Conservation (phyloP, 257 asterid species). For the Nicotiana paniculata region DNA sequence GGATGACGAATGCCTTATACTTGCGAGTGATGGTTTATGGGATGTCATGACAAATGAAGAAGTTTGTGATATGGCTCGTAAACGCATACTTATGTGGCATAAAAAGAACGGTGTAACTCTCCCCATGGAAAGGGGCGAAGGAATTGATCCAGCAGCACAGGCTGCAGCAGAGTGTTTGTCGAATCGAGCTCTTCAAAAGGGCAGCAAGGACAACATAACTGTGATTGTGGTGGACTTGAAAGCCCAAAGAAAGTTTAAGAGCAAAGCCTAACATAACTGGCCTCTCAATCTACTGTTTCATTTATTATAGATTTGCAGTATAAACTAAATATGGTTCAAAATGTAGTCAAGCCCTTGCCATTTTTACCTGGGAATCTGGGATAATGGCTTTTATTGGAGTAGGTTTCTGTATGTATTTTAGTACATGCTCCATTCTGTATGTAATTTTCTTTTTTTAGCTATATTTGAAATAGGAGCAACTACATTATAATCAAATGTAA, state of each 20-base stretch:
- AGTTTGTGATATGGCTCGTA: slow-evolving; percentile 80
- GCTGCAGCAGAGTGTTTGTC: slow-evolving; percentile 88
- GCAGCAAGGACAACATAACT: slow-evolving; percentile 85
- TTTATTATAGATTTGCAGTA: background rate
- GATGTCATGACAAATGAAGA: slow-evolving; percentile 89
- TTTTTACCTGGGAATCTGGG: slow-evolving; percentile 28
- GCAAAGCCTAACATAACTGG: slow-evolving; percentile 25
- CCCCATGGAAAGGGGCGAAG: slow-evolving; percentile 57
- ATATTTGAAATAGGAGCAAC: slow-evolving; percentile 23
- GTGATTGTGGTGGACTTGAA: slow-evolving; percentile 82
- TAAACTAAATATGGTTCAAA: slow-evolving; percentile 10
- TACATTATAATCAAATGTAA: slow-evolving; percentile 3
- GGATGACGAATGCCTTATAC: slow-evolving; percentile 75
- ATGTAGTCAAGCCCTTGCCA: slow-evolving; percentile 24
- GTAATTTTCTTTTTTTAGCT: slow-evolving; percentile 18
- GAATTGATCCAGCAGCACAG: slow-evolving; percentile 88
- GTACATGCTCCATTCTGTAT: slow-evolving; percentile 2
- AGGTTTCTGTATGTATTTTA: slow-evolving; percentile 1
- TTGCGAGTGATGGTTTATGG: slow-evolving; percentile 96
- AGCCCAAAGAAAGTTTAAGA: slow-evolving; percentile 64
- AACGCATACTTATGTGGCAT: slow-evolving; percentile 68
- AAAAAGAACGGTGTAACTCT: slow-evolving; percentile 43
- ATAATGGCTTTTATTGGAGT: slow-evolving; percentile 13
- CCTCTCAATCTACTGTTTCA: background rate
- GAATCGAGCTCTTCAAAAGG: slow-evolving; percentile 77